Base-by-base conservation (phyloP, 2,329 filamentous ascomycete species). In the Zarea fungicola region DNA sequence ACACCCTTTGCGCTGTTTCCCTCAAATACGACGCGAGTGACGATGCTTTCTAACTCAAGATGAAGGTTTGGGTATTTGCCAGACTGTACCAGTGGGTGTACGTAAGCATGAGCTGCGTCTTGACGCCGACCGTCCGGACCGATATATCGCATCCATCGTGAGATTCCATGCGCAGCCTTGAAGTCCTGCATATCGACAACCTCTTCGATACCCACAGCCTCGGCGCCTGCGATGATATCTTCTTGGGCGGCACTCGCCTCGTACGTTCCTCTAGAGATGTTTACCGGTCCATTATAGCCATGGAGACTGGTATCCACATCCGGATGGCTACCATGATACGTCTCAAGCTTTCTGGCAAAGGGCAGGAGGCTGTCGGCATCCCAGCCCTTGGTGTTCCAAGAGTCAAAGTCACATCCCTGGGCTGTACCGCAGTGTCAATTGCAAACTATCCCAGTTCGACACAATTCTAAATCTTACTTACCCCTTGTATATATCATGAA, bases 381-480 rank as follows among this genome's bases (percentile, higher is more conserved):
- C 77, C 77, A 80, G 0, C 77, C 77, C 18, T 68, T 62, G 0
- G 69, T 70, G 6, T 76, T 69, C 76, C 76, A 80, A 14, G 68
- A 67, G 55, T 80, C 74, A 45, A 70, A 76, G 55, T 77, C 74
- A 5, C n/a, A n/a, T n/a, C n/a, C n/a, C n/a, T n/a, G n/a, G n/a
- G n/a, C n/a, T n/a, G n/a, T n/a, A n/a, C n/a, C n/a, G n/a, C n/a
- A n/a, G n/a, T n/a, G n/a, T n/a, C n/a, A n/a, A n/a, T n/a, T n/a
- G n/a, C n/a, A n/a, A n/a, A n/a, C n/a, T n/a, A 19, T 23, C 35
- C 6, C 13, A 18, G n/a, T 8, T 21, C n/a, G n/a, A 10, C 6
- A 5, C n/a, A 9, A 10, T 7, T 4, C 3, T 1, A 9, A 28
- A n/a, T 3, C 13, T 2, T 8, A 40, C 40, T 9, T 2, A 37